Evolutionary conservation across 164 flowering plant species (phyloP).

Genomic region (Saururus chinensis): DNA sequence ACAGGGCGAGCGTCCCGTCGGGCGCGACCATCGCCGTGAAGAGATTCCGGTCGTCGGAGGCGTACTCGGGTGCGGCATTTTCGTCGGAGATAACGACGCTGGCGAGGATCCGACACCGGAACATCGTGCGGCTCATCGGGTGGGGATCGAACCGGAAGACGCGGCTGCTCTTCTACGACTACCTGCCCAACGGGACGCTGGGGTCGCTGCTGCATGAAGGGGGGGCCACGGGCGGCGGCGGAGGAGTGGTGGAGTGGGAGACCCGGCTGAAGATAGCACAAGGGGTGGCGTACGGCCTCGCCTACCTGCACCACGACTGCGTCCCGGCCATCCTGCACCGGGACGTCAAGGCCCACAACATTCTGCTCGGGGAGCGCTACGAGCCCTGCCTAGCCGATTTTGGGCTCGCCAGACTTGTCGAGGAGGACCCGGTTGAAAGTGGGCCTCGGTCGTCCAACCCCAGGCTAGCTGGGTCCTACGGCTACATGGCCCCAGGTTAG

Average conservation of each 20-base stretch:
- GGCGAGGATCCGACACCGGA: slow-evolving; percentile 79
- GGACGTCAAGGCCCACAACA: slow-evolving; percentile 93
- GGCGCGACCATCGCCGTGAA: slow-evolving; percentile 75
- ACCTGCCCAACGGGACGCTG: slow-evolving; percentile 84
- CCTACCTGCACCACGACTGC: slow-evolving; percentile 93
- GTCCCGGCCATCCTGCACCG: slow-evolving; percentile 86
- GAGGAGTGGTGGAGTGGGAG: slow-evolving; percentile 87
- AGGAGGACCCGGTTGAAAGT: slow-evolving; percentile 9
- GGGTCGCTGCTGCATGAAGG: slow-evolving; percentile 56
- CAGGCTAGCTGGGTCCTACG: slow-evolving; percentile 89
- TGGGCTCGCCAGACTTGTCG: slow-evolving; percentile 65
- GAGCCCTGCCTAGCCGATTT: slow-evolving; percentile 86
- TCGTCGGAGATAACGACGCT: slow-evolving; percentile 66
- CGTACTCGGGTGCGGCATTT: slow-evolving; percentile 44
- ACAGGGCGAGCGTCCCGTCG: slow-evolving; percentile 46
- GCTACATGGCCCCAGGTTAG: slow-evolving; percentile 98
- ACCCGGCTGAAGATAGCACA: slow-evolving; percentile 52
- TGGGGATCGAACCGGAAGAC: slow-evolving; percentile 56
- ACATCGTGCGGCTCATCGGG: slow-evolving; percentile 78
- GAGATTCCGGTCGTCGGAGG: slow-evolving; percentile 75
- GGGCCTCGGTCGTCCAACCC: slow-evolving; percentile 26
- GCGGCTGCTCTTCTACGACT: slow-evolving; percentile 77
- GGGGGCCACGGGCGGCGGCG: slow-evolving; percentile 8
- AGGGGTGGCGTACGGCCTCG: slow-evolving; percentile 82
- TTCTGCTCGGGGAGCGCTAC: slow-evolving; percentile 48